Percentiles rank a stretch among this genome's conserved stretches.
phyloP scores from a whole-genome alignment of 768 basidiomycete genomes.

The Mycena indigotica region DNA sequence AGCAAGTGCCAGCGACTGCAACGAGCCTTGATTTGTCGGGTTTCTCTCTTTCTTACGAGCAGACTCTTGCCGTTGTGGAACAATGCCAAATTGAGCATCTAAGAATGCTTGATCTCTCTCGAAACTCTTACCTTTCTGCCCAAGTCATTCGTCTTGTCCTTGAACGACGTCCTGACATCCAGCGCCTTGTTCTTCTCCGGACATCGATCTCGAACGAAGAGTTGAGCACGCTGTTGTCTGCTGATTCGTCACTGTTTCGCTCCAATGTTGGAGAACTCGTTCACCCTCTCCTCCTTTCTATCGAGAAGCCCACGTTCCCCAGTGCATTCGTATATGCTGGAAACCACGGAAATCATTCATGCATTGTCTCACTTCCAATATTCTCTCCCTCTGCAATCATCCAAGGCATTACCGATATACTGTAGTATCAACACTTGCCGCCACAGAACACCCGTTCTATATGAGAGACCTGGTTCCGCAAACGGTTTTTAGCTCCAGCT shows the following conservation, averaged over 20 bases:
- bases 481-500: too few relatives aligned
- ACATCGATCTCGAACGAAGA: constrained; percentile 26
- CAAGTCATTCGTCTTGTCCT: constrained; percentile 28
- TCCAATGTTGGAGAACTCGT: constrained; percentile 30
- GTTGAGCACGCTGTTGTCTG: constrained; percentile 25
- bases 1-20: constrained; percentile 15
- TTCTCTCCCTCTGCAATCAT: neutral
- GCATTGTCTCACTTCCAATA: neutral
- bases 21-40: constrained; percentile 30
- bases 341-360: neutral
- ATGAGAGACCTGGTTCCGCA: too few relatives aligned
- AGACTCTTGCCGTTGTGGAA: constrained; percentile 25
- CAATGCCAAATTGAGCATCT: constrained; percentile 10
- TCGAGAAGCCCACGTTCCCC: constrained; percentile 17
- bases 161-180: constrained; percentile 23
- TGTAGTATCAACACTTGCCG: too few relatives aligned
- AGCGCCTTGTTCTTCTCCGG: constrained; percentile 29
- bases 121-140: constrained; percentile 27
- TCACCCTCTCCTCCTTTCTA: constrained; percentile 29
- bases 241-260: constrained; percentile 30
- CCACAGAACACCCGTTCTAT: too few relatives aligned
- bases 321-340: constrained; percentile 24
- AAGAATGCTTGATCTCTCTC: constrained; percentile 30
- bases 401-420: too few relatives aligned
- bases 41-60: constrained; percentile 25